phyloP scores from a whole-genome alignment of 345 rosid species.

The Gossypium bickii region DNA sequence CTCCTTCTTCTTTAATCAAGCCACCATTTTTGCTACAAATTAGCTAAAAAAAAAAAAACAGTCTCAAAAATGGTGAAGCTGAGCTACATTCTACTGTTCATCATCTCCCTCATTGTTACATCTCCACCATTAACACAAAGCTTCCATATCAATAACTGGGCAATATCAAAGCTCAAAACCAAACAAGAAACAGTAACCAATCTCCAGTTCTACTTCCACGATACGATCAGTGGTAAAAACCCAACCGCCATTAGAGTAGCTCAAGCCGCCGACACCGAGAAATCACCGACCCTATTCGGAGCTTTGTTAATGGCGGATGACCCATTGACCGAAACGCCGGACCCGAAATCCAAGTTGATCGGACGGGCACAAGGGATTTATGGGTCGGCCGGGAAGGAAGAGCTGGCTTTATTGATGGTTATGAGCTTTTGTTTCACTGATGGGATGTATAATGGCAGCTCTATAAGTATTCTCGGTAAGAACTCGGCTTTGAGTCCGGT shows the following conservation, averaged over 20 bases:
- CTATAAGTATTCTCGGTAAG: conserved; percentile 48
- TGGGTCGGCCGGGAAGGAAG: conserved; percentile 38
- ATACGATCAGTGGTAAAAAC: conserved; percentile 47
- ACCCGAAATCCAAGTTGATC: conserved; percentile 50
- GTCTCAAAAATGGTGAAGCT: conserved; percentile 25
- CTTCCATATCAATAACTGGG: conserved; percentile 26
- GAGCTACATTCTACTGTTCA: conserved; percentile 5
- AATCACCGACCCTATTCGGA: conserved; percentile 51
- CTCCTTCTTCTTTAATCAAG: not conserved
- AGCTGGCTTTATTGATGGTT: conserved; percentile 44
- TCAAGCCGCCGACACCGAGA: conserved; percentile 28
- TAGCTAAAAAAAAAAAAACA: too few species aligned
- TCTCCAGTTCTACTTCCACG: conserved; percentile 74
- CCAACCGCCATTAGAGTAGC: conserved; percentile 54
- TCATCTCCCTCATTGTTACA: conserved; percentile 14
- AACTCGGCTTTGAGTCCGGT: conserved; percentile 31
- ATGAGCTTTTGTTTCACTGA: conserved; percentile 49
- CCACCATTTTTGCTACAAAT: too few species aligned
- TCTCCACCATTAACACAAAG: conserved; percentile 30
- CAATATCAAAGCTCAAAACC: conserved; percentile 21
- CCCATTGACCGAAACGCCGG: conserved; percentile 47
- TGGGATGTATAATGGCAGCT: conserved; percentile 62
- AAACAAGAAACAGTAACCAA: conserved; percentile 39
- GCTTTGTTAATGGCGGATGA: conserved; percentile 47
- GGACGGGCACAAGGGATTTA: conserved; percentile 75